A percentile compares a stretch with the other conserved stretches of the same genome.
Conservation (phyloP, 2,329 filamentous ascomycete species). For the Colletotrichum tropicicola region DNA sequence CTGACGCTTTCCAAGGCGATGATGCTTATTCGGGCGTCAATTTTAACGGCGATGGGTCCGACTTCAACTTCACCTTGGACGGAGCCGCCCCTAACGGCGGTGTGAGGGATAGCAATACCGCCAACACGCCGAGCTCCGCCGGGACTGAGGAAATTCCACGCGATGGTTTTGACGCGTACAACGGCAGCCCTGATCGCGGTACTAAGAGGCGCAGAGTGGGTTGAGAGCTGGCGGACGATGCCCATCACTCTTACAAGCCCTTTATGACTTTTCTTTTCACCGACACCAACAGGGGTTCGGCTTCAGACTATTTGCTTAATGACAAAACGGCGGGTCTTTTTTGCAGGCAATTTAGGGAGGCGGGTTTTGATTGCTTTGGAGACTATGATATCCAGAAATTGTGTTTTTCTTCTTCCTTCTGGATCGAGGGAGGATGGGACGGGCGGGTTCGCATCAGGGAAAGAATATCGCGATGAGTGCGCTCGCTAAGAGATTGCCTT, state of each 20-base stretch:
- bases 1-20: slow-evolving; percentile 50
- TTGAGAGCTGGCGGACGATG: not conserved
- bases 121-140: slow-evolving; percentile 54
- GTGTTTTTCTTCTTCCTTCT: not conserved
- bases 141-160: slow-evolving; percentile 61
- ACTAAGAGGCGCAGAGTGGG: slow-evolving; percentile 49
- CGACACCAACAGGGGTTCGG: not conserved
- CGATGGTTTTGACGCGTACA: slow-evolving; percentile 46
- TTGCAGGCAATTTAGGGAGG: slow-evolving; percentile 8
- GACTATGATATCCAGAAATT: slow-evolving; percentile 21
- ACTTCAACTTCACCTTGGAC: slow-evolving; percentile 63
- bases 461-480: not conserved
- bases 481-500: not conserved
- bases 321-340: slow-evolving; percentile 11
- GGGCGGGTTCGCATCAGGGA: not conserved
- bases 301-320: slow-evolving; percentile 1
- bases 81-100: slow-evolving; percentile 36
- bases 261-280: slow-evolving; percentile 4
- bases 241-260: too few species aligned
- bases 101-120: too few species aligned
- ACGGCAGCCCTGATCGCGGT: slow-evolving; percentile 37
- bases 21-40: slow-evolving; percentile 50
- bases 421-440: not conserved
- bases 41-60: slow-evolving; percentile 53
- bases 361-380: slow-evolving; percentile 10